Percentiles rank a stretch among this genome's conserved stretches.
Conservation (phyloP, 2,329 filamentous ascomycete genomes). For the Colletotrichum sp. region DNA sequence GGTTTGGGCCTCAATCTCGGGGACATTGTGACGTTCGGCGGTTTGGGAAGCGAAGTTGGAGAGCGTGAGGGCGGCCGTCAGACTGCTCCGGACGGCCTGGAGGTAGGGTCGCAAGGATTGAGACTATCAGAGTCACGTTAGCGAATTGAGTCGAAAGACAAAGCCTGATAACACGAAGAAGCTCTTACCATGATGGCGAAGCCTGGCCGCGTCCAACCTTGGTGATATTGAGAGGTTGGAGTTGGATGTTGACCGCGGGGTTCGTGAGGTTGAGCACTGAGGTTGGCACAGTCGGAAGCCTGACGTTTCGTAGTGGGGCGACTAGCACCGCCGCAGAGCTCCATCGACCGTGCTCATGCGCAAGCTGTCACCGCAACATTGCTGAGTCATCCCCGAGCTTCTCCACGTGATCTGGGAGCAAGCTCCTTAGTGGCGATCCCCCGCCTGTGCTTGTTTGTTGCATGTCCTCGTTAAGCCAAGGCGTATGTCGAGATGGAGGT, state of each 20-base stretch:
- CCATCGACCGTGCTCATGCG: neutral
- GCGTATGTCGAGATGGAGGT: neutral
- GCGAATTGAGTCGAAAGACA: neutral
- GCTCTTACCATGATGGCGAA: conserved; percentile 18
- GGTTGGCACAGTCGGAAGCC: conserved; percentile 30
- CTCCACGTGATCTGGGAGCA: neutral
- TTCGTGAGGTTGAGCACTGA: conserved; percentile 8
- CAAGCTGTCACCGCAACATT: conserved; percentile 2
- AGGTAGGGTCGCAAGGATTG: conserved; percentile 97
- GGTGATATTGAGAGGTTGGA: conserved; percentile 5
- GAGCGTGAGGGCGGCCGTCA: conserved; percentile 91
- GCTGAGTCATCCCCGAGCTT: conserved; percentile 1
- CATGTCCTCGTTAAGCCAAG: neutral
- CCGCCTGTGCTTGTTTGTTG: conserved; percentile 1
- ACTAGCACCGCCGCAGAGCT: conserved; percentile 19
- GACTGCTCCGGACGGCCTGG: conserved; percentile 91
- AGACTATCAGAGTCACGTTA: conserved; percentile 61
- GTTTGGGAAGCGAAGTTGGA: conserved; percentile 98
- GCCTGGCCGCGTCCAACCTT: conserved; percentile 18
- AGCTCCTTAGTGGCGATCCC: conserved; percentile 6
- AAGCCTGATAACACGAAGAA: neutral
- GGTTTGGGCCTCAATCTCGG: conserved; percentile 91
- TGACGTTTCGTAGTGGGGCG: conserved; percentile 39
- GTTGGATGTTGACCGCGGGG: conserved; percentile 21
- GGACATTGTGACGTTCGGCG: conserved; percentile 96